Base-by-base conservation (phyloP, 78 protist genomes). In the Pigoraptor vietnamica region DNA sequence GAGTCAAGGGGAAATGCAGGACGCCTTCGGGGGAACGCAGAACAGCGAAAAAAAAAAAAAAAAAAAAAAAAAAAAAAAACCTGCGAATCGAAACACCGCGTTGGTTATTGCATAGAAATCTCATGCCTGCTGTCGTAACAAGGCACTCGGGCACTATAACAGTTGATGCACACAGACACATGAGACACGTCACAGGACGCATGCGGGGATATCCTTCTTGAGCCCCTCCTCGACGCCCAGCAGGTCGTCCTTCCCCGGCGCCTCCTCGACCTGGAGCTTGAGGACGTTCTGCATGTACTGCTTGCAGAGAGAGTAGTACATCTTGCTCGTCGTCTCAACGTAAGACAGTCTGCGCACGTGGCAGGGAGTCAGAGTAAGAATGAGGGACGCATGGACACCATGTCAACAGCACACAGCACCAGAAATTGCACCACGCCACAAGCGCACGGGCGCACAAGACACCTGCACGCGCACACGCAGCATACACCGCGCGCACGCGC, bases 171-270 rank as follows among this genome's bases (percentile, higher is more conserved):
- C n/a, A 79, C 32, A 25, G 1, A 25, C 32, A 25, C 23, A 79
- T 25, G 10, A 79, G 32, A 25, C 32, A 19, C 32, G 14, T 79
- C 32, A 14, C 34, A 25, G 23, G 35, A 79, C 10, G 14, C 83
- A 2, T 19, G 9, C n/a, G 35, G n/a, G 67, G 67, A 48, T 48
- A 48, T 81, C n/a, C 81, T 38, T 87, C 38, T 40, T 40, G 23
- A 6, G 81, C 9, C 81, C 1, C 81, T 92, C 94, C 25, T 81
- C 94, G 10, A 0, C 84, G 2, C 90, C 94, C 6, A 92, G 56
- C n/a, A 92, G 6, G 90, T 92, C 91, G 29, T 56, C 38, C 39
- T 82, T 82, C 38, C 40, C 55, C 6, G 91, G 36, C 36, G 32
- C n/a, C 29, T 21, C 23, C 21, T 88, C 91, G 81, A 1, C 6